These are phyloP conservation scores for Syncephalis plumigaleata DNA, from an alignment of 371 early-diverging fungal genomes.

Conservation along the genomic window DNA sequence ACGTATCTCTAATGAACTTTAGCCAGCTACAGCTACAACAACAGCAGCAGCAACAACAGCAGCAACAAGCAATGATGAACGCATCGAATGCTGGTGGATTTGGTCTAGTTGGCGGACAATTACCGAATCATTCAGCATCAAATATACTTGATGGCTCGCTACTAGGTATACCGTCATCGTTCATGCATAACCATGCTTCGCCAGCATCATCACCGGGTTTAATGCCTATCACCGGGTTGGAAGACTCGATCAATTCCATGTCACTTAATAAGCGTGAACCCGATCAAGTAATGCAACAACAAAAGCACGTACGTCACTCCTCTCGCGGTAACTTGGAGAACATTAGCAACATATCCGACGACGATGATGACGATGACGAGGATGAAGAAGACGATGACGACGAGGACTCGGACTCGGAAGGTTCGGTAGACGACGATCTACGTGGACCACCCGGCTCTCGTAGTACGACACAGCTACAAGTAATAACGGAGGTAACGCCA, in stretches of 20 bases:
- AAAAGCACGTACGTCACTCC: not conserved
- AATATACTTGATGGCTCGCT: not conserved
- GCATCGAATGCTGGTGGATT: no score
- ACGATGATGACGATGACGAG: no score
- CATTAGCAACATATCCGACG: not conserved
- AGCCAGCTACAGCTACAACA: no score
- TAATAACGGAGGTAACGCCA: no score
- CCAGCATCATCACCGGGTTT: not conserved
- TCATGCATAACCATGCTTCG: not conserved
- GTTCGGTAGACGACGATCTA: no score
- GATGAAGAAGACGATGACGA: conserved; percentile 3
- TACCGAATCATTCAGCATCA: not conserved
- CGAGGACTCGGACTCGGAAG: conserved; percentile 1
- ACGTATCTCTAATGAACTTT: no score
- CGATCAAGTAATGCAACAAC: not conserved
- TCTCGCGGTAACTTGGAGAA: not conserved
- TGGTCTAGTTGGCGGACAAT: not conserved
- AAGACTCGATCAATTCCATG: not conserved
- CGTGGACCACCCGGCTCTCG: no score
- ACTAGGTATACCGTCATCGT: no score
- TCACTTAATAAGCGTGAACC: not conserved
- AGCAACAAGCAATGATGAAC: no score
- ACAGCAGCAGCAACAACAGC: no score
- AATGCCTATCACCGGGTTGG: not conserved
- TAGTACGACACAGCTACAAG: no score